Evolutionary conservation across 345 rosid genomes (phyloP), one percentile per base, ranked within the genome.

Genomic region (Eucalyptus microcorys): DNA sequence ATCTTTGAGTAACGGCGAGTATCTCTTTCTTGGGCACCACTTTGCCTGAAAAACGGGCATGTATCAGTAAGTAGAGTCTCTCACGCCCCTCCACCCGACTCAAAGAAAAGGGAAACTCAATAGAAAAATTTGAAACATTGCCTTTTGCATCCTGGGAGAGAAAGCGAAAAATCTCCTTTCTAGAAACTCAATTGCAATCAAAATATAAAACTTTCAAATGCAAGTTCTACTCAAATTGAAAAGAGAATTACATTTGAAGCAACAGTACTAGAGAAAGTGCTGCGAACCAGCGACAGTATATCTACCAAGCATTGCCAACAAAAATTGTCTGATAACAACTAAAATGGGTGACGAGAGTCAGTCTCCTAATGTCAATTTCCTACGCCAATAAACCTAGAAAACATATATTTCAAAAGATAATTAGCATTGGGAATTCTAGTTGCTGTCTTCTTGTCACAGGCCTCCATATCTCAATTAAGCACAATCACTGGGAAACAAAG

Each of bases 1-100:
- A 96, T 88, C 94, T 95, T 85, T 91, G 94, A 80, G 94, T 94
- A 17, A 94, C 90, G 90, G 95, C 98, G 47, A 87, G 24, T 26
- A 96, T 88, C 26, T 96, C 98, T 90, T 88, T 96, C 92, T 97
- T 98, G 37, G 94, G 91, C 66, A 91, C 92, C 66, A 61, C 84
- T 92, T 89, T 97, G 27, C 98, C 98, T 96, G 92, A 88, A 92
- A 93, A 37, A 91, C 47, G 0, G 47, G 47, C 47, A 76, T 76
- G 83, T 76, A 40, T 76, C 83, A 40, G 83, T 21, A 76, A 76
- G 83, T 40, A 40, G 83, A n/a, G 37, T 64, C 76, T n/a, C 76
- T n/a, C 76, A 64, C 37, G 3, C 40, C 76, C 76, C 37, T n/a
- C 76, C 37, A 27, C 76, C 40, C 76, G n/a, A n/a, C 76, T 34